Evolutionary conservation across 768 basidiomycete species (phyloP).

Genomic region (Pulveroboletus frians): DNA sequence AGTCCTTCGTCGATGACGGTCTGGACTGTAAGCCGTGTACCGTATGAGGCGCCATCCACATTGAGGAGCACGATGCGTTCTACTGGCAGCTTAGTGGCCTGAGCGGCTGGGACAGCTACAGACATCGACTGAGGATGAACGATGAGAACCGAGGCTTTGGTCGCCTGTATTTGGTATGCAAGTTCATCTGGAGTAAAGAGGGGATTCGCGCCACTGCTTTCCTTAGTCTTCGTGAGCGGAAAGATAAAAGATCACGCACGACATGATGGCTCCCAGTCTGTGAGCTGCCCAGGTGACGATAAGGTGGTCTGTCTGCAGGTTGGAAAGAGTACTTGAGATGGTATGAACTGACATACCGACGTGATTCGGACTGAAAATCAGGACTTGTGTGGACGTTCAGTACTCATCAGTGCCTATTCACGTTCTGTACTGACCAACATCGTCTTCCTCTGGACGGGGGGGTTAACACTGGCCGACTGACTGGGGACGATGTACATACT

Average conservation of each 20-base stretch:
- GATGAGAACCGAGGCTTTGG: conserved; percentile 45
- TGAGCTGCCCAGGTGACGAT: conserved; percentile 54
- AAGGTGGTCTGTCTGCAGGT: conserved; percentile 41
- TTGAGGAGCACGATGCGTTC: conserved; percentile 42
- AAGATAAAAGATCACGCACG: conserved; percentile 36
- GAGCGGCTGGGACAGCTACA: conserved; percentile 44
- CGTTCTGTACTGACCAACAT: conserved; percentile 32
- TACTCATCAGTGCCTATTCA: not conserved
- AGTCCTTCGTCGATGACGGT: conserved; percentile 47
- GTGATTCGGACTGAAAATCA: conserved; percentile 65
- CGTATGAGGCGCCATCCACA: conserved; percentile 13
- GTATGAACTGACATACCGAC: conserved; percentile 38
- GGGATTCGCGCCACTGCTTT: conserved; percentile 57
- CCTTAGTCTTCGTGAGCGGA: not conserved
- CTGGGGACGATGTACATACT: conserved; percentile 20
- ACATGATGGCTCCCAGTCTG: conserved; percentile 50
- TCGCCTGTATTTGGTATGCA: conserved; percentile 47
- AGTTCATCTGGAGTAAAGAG: conserved; percentile 54
- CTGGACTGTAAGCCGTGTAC: conserved; percentile 36
- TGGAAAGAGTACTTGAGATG: not conserved
- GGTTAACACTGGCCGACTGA: not conserved
- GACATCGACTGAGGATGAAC: conserved; percentile 41
- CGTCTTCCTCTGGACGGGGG: conserved; percentile 30
- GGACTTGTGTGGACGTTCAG: conserved; percentile 37
- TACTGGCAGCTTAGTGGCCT: conserved; percentile 35